Conservation (phyloP, 768 basidiomycete species). For the Leccinum boreale region DNA sequence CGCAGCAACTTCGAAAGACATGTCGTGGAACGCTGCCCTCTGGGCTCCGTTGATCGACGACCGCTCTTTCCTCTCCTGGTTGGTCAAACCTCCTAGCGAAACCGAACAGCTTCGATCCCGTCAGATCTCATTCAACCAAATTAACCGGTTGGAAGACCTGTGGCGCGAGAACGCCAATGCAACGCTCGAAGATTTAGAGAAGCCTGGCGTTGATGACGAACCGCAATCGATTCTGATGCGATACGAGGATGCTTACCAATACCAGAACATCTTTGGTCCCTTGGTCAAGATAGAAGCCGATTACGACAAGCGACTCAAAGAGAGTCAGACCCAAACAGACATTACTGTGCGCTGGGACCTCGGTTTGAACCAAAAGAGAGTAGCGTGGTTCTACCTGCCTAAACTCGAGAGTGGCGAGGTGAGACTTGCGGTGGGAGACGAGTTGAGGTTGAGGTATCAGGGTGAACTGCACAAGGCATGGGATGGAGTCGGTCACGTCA, state of each 20-base stretch:
- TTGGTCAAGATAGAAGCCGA: constrained; percentile 99
- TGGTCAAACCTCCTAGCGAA: constrained; percentile 96
- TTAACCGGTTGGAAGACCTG: constrained; percentile 94
- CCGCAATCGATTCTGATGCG: constrained; percentile 86
- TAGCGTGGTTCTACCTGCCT: constrained; percentile 97
- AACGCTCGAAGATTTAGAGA: constrained; percentile 94
- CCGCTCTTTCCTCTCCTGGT: constrained; percentile 97
- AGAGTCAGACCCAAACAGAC: constrained; percentile 97
- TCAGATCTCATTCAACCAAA: constrained; percentile 95
- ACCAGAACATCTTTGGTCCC: constrained; percentile 99
- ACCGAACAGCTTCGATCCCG: constrained; percentile 94
- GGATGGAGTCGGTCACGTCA: constrained; percentile 97
- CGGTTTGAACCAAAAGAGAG: constrained; percentile 96
- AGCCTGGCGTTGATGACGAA: constrained; percentile 97
- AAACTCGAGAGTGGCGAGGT: constrained; percentile 99
- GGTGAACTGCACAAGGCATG: constrained; percentile 90
- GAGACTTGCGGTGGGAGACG: constrained; percentile 93
- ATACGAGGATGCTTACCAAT: constrained; percentile 99
- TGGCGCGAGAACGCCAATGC: constrained; percentile 97
- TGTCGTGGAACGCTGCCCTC: constrained; percentile 96
- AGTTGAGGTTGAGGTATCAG: constrained; percentile 83
- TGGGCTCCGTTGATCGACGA: constrained; percentile 99
- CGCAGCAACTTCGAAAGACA: constrained; percentile 94
- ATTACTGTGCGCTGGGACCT: constrained; percentile 97
- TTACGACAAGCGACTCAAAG: constrained; percentile 96